Base-by-base conservation (phyloP, 1,139 yeast genomes). In the Sugiyamaella sp. region DNA sequence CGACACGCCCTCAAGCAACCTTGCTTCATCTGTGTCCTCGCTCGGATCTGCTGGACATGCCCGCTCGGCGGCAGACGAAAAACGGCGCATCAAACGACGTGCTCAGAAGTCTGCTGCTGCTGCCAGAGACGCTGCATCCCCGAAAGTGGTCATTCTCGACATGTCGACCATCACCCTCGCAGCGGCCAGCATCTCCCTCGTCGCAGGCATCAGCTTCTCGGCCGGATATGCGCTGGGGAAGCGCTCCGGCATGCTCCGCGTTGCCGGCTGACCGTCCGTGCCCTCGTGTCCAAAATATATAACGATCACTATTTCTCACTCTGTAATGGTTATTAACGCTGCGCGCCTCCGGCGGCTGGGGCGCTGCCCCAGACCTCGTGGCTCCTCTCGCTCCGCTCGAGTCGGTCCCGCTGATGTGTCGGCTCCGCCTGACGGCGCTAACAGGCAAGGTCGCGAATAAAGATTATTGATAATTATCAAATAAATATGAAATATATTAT, bases 161-260 rank as follows among this genome's bases (percentile, higher is more conserved):
- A 46, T 60, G 17, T 53, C 63, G 1, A 59, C 62, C 9, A 54
- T 63, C 19, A 52, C 64, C 8, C 54, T 65, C 17, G 68, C 66
- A 2, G 63, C 66, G 3, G 69, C 69, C 1, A 68, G 70, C 9
- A 54, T 65, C 16, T 65, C 68, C n/a, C 33, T 65, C 5, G 68
- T 66, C 12, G 67, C 67, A 1, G 66, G 67, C 9, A 56, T 65
- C 25, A 64, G 68, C 20, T 66, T 66, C 54, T 57, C 66, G 29
- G 70, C 70, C 6, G 70, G 70, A 14, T 66, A 64, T 46, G 69
- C 68, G 2, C 44, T 66, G 21, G 70, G 70, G 25, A 54, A 59
- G 43, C 56, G 66, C 12, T 62, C 67, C 1, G 63, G 55, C 46
- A 38, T 51, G 37, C 53, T 56, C 20, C 49, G 52, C 17, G 60